Conservation (phyloP, 441 rosid species). For the Brassica balearica region DNA sequence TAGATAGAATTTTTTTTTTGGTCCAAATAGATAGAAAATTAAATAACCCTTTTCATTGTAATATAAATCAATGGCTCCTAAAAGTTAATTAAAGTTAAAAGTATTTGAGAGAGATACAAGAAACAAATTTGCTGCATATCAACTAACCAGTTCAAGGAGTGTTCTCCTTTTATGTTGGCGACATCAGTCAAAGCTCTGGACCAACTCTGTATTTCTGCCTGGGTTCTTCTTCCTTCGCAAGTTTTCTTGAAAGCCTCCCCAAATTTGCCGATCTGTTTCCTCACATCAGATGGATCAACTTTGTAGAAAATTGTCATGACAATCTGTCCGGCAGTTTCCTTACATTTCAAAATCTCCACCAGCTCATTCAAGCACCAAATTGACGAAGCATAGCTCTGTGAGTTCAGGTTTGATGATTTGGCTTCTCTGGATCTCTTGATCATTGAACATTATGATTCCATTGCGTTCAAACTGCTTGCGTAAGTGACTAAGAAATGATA, state of each 20-base stretch:
- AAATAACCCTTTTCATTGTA: background rate
- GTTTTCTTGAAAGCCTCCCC: background rate
- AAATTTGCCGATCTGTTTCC: constrained; percentile 14
- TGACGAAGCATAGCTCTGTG: constrained; percentile 27
- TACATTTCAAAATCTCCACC: background rate
- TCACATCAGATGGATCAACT: constrained; percentile 1
- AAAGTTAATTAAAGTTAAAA: background rate
- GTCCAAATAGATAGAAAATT: background rate
- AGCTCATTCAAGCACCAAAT: constrained; percentile 30
- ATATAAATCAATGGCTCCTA: background rate
- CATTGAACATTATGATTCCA: background rate
- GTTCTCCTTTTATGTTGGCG: background rate
- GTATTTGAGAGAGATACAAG: background rate
- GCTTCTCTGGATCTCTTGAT: constrained; percentile 7
- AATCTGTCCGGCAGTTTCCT: background rate
- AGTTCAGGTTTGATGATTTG: background rate
- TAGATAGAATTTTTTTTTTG: no score
- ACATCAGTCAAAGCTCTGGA: background rate
- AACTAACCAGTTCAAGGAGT: background rate
- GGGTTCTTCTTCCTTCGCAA: background rate
- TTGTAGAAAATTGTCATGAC: constrained; percentile 13
- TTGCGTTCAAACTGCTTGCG: background rate
- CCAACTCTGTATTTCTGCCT: background rate
- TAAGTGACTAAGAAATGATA: background rate
- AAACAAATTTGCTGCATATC: background rate